Conservation (phyloP, 2,329 filamentous ascomycete species). For the Parasarocladium wereldwijsianum region DNA sequence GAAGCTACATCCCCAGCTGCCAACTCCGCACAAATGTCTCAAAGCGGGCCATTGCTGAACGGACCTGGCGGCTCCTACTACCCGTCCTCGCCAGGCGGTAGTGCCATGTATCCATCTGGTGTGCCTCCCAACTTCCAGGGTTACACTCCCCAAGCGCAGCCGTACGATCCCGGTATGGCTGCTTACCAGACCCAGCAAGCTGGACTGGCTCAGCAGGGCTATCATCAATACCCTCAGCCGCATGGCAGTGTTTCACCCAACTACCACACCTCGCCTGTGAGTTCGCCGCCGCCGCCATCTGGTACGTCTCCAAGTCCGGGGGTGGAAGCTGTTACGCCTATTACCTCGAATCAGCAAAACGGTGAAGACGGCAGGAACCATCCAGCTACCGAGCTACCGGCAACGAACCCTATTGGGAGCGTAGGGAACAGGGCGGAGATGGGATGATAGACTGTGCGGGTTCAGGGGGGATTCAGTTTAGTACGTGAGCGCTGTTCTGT, state of each 20-base stretch:
- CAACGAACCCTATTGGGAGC: conserved; percentile 14
- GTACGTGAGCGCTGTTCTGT: background rate
- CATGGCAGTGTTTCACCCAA: conserved; percentile 5
- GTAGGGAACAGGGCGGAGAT: conserved; percentile 20
- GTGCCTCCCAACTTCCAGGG: conserved; percentile 10
- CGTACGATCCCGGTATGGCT: conserved; percentile 10
- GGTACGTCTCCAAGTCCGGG: conserved; percentile 16
- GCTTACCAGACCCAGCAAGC: conserved; percentile 5
- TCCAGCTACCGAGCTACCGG: conserved; percentile 13
- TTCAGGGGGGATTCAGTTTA: background rate
- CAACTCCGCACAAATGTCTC: conserved; percentile 8
- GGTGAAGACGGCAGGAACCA: conserved; percentile 2
- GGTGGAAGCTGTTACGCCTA: background rate
- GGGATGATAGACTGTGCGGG: conserved; percentile 5
- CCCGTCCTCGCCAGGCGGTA: conserved; percentile 10
- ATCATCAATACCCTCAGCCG: conserved; percentile 5
- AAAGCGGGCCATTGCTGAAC: conserved; percentile 6
- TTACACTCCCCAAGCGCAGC: conserved; percentile 6
- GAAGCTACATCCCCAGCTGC: conserved; percentile 7
- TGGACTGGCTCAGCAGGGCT: conserved; percentile 5
- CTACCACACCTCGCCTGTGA: conserved; percentile 9
- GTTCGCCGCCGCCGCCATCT: conserved; percentile 12
- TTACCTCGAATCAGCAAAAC: conserved; percentile 3
- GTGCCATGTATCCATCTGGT: conserved; percentile 13
- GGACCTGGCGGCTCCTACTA: conserved; percentile 10